These are phyloP conservation scores for Macadamia integrifolia DNA, from an alignment of 164 flowering plant genomes.

Conservation along the genomic window DNA sequence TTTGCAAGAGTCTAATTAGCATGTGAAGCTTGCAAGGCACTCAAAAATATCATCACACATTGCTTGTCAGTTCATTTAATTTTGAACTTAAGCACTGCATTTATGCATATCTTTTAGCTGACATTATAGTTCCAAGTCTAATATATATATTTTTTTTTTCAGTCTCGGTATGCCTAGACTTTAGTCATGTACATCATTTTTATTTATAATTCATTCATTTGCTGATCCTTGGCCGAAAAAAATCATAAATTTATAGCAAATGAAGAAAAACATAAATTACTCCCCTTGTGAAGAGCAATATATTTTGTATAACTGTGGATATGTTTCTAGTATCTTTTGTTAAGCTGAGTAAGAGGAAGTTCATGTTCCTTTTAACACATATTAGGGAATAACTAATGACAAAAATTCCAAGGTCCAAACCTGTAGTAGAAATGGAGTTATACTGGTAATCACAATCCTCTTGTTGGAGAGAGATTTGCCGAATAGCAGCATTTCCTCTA, in stretches of 20 bases:
- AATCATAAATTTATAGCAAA: too few relatives aligned
- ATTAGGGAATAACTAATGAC: not conserved
- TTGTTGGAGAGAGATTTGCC: conserved; percentile 78
- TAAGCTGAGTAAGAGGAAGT: not conserved
- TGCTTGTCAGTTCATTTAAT: not conserved
- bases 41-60: too few relatives aligned
- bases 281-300: not conserved
- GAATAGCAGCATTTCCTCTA: conserved; percentile 96
- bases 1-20: too few relatives aligned
- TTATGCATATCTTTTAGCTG: not conserved
- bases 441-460: conserved; percentile 79
- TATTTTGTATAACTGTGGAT: not conserved
- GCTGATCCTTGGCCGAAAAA: too few relatives aligned
- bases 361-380: not conserved
- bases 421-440: conserved; percentile 66
- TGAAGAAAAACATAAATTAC: not conserved
- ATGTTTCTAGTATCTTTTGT: not conserved
- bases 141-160: too few relatives aligned
- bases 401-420: conserved; percentile 25
- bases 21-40: too few relatives aligned
- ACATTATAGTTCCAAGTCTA: too few relatives aligned
- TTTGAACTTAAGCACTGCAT: not conserved
- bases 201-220: too few relatives aligned
- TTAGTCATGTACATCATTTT: too few relatives aligned
- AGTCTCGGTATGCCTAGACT: too few relatives aligned